Evolutionary conservation across 2,329 filamentous ascomycete species (phyloP).

Genomic region (Dactylellina parvicollis): DNA sequence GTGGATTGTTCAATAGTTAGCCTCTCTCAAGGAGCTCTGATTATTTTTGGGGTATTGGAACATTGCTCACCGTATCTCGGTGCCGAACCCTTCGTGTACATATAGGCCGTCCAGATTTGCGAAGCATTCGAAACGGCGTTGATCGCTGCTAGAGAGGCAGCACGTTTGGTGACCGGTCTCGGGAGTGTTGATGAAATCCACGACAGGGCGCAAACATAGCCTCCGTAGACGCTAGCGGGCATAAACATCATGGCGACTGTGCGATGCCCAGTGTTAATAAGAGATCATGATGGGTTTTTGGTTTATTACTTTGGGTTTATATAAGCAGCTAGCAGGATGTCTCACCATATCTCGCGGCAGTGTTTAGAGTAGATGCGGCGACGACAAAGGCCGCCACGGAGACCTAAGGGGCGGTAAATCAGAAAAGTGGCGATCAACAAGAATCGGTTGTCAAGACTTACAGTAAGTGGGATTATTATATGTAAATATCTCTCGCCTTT

Average conservation of each 20-base stretch:
- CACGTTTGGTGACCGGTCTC: constrained; percentile 78
- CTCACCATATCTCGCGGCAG: constrained; percentile 69
- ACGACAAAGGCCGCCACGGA: constrained; percentile 74
- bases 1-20: constrained; percentile 3
- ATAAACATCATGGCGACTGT: constrained; percentile 76
- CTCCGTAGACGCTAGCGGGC: constrained; percentile 69
- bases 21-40: background rate
- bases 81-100: constrained; percentile 68
- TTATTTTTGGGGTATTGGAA: background rate
- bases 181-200: constrained; percentile 83
- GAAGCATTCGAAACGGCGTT: constrained; percentile 77
- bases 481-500: constrained; percentile 78
- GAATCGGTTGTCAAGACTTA: background rate
- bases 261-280: too few relatives aligned
- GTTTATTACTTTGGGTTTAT: too few relatives aligned
- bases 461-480: constrained; percentile 70
- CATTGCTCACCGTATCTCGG: constrained; percentile 43
- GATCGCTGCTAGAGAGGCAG: constrained; percentile 77
- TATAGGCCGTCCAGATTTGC: constrained; percentile 75
- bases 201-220: constrained; percentile 74
- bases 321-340: background rate
- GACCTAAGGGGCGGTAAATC: constrained; percentile 59
- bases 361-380: constrained; percentile 70
- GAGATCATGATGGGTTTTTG: background rate
- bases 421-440: background rate